Conservation (phyloP, 2,329 filamentous ascomycete genomes). For the Colletotrichum sansevieriae region DNA sequence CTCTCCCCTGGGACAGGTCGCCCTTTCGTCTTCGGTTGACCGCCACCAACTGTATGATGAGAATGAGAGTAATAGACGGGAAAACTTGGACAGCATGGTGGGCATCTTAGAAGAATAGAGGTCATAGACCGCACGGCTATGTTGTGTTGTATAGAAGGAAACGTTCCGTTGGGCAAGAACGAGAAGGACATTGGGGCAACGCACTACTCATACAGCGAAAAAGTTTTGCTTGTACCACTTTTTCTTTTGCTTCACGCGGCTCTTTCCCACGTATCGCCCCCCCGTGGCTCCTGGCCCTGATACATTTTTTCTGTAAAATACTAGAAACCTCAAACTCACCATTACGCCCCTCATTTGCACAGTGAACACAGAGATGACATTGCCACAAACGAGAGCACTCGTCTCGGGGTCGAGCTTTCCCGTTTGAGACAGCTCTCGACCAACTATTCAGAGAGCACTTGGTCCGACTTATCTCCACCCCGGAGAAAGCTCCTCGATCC, state of each 20-base stretch:
- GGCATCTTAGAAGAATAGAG: slow-evolving; percentile 39
- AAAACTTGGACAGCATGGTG: slow-evolving; percentile 40
- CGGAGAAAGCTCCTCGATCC: neutral
- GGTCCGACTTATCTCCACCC: slow-evolving; percentile 23
- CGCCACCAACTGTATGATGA: slow-evolving; percentile 25
- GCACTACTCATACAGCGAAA: slow-evolving; percentile 38
- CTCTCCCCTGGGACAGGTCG: slow-evolving; percentile 36
- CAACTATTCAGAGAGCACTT: neutral
- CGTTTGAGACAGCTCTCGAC: neutral
- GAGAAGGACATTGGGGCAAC: slow-evolving; percentile 17
- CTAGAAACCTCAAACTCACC: slow-evolving; percentile 39
- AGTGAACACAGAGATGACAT: neutral
- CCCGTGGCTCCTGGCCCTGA: slow-evolving; percentile 41
- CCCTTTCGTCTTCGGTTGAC: slow-evolving; percentile 37
- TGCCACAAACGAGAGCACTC: neutral
- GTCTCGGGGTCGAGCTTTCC: neutral
- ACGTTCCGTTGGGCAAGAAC: slow-evolving; percentile 25
- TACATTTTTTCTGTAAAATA: slow-evolving; percentile 42
- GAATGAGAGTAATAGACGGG: slow-evolving; percentile 40
- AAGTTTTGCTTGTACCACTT: slow-evolving; percentile 34
- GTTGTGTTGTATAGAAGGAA: slow-evolving; percentile 41
- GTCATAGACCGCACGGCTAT: slow-evolving; percentile 39
- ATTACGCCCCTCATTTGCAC: neutral
- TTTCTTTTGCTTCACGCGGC: slow-evolving; percentile 12
- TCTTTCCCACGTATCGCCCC: slow-evolving; percentile 27